A percentile compares a stretch with the other conserved stretches of the same genome.
Evolutionary conservation across 2,329 filamentous ascomycete genomes (phyloP).

Genomic region (Colletotrichum acutatum): DNA sequence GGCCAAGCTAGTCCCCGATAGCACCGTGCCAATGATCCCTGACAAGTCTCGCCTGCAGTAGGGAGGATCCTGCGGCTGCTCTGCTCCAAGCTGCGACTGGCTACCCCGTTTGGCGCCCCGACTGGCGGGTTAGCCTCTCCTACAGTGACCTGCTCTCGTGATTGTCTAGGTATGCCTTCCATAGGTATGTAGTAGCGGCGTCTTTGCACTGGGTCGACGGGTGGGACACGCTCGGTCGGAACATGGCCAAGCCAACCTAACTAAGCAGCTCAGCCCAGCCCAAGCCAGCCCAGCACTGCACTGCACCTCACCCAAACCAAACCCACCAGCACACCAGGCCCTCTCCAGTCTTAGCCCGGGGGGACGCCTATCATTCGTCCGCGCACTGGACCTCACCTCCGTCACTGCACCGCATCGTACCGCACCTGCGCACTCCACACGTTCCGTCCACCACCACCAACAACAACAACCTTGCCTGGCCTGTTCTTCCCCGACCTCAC

Average conservation of each 20-base stretch:
- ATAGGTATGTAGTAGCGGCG: constrained; percentile 10
- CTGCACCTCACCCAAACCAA: constrained; percentile 12
- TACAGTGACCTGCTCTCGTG: constrained; percentile 35
- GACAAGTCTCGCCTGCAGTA: constrained; percentile 16
- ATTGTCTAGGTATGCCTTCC: constrained; percentile 10
- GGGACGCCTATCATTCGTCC: constrained; percentile 15
- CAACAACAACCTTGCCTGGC: not conserved
- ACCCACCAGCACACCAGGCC: too few species aligned
- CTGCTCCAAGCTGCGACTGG: constrained; percentile 20
- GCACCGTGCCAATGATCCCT: constrained; percentile 21
- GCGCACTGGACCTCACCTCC: constrained; percentile 23
- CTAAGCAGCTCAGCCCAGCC: constrained; percentile 1
- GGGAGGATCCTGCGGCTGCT: not conserved
- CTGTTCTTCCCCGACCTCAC: not conserved
- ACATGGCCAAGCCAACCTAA: constrained; percentile 13
- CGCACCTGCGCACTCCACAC: constrained; percentile 15
- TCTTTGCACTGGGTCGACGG: constrained; percentile 19
- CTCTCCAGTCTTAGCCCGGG: too few species aligned
- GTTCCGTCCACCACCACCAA: constrained; percentile 1
- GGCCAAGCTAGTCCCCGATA: constrained; percentile 3
- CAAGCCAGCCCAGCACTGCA: not conserved
- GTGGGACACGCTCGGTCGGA: constrained; percentile 28
- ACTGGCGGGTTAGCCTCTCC: constrained; percentile 24
- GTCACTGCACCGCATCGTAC: constrained; percentile 13
- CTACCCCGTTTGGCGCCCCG: constrained; percentile 29